Evolutionary conservation across 495 filamentous ascomycete species (phyloP), one percentile per base, ranked within the genome.

Genomic region (Podospora pseudoanserina): DNA sequence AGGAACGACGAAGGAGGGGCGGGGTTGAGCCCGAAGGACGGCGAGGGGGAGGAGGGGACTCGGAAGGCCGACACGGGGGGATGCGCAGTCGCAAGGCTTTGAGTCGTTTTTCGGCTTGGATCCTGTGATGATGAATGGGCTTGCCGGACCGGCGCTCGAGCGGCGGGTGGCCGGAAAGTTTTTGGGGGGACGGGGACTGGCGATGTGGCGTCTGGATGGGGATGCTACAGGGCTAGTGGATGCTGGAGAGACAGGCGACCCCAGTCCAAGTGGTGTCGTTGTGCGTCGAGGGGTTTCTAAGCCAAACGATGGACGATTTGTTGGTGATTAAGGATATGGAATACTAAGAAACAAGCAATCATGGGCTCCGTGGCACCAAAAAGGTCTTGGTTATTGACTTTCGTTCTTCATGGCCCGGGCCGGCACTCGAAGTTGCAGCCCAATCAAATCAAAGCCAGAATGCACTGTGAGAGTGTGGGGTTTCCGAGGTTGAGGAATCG

Each of bases 61-160:
- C 6, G 18, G 30, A n/a, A 7, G 60, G 67, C 28, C 54, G 49
- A 34, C 65, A 64, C 15, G 70, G 65, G 7, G 7, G 16, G 73
- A 75, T 67, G 76, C 74, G 53, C 65, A 79, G 4, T 79, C 84
- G 5, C 78, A 79, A 55, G 82, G 84, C 23, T 65, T 84, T 61
- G 61, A 63, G 34, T 63, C 28, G 27, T 28, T 32, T 3, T 30
- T 15, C 30, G 26, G 32, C 27, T 19, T 32, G 32, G 27, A 28
- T 28, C 30, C 16, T 5, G 30, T 63, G 16, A 49, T 63, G 61
- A 7, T 7, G 34, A 7, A 13, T 63, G 16, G 18, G 19, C 27
- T 63, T 63, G 19, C 28, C 61, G 61, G 61, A 32, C 61, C 61
- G 30, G 18, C 53, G 61, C 7, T 13, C 16, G 27, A 32, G 11